phyloP scores from a whole-genome alignment of 2,329 filamentous ascomycete genomes.

The Fusarium continuum region DNA sequence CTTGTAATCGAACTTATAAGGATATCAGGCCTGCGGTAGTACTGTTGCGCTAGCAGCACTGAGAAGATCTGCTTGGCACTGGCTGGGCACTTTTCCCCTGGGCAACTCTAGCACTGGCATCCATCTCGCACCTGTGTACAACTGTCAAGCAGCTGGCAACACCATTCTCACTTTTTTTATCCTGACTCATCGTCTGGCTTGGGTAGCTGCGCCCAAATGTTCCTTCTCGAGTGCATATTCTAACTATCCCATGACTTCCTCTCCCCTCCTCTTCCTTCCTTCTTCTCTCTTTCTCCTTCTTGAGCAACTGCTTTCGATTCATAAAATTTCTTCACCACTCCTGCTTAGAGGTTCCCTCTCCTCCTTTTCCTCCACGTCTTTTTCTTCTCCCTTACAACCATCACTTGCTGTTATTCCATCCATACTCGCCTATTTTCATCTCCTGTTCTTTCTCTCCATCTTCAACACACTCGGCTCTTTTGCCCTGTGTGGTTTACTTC shows the following conservation, averaged over 20 bases:
- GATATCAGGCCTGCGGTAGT: neutral
- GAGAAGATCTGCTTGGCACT: neutral
- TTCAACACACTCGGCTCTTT: no score
- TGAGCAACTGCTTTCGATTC: no score
- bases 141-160: constrained; percentile 6
- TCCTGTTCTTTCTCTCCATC: neutral
- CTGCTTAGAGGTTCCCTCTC: neutral
- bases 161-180: neutral
- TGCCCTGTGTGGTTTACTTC: no score
- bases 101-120: neutral
- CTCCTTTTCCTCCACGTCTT: neutral
- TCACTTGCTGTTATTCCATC: neutral
- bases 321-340: neutral
- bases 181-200: neutral
- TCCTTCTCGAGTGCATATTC: neutral
- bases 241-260: neutral
- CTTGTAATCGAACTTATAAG: neutral
- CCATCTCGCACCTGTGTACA: neutral
- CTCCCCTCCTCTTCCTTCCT: neutral
- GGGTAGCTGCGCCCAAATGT: neutral
- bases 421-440: neutral
- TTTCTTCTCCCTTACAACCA: neutral
- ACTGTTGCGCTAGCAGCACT: neutral
- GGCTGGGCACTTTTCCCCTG: neutral
- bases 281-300: neutral